Evolutionary conservation across 257 asterid genomes (phyloP).

Genomic region (Solanum pimpinellifolium): DNA sequence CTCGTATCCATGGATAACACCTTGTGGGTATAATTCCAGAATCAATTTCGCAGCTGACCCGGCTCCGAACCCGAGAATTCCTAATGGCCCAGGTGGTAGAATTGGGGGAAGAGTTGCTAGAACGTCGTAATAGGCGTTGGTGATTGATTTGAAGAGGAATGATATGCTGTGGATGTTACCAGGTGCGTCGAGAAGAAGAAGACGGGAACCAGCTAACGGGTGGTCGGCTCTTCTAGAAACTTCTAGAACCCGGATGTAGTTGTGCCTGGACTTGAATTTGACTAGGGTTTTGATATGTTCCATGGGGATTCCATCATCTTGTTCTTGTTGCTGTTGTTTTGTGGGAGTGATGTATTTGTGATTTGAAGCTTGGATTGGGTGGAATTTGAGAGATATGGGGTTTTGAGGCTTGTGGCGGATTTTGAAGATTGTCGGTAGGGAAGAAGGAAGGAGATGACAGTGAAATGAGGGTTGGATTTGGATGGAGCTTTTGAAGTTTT

Average conservation of each 20-base stretch:
- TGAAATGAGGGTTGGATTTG: background rate
- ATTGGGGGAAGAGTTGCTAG: constrained; percentile 78
- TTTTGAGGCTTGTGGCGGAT: constrained; percentile 1
- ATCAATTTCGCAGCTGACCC: constrained; percentile 62
- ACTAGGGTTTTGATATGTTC: constrained; percentile 64
- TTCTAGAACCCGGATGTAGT: constrained; percentile 72
- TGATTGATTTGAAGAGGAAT: constrained; percentile 46
- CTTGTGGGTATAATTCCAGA: constrained; percentile 46
- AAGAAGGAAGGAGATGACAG: background rate
- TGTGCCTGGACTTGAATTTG: constrained; percentile 73
- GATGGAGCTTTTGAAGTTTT: constrained; percentile 4
- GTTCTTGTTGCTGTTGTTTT: background rate
- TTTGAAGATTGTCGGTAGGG: constrained; percentile 2
- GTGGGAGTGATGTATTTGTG: constrained; percentile 7
- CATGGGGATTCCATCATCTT: constrained; percentile 52
- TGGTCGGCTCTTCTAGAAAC: constrained; percentile 82
- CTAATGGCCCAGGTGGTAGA: constrained; percentile 77
- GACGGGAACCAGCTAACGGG: constrained; percentile 72
- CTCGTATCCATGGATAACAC: constrained; percentile 67
- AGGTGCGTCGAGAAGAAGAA: constrained; percentile 79
- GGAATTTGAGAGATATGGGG: constrained; percentile 3
- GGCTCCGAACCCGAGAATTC: constrained; percentile 85
- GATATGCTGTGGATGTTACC: constrained; percentile 97
- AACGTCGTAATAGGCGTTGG: constrained; percentile 68
- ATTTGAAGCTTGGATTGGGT: constrained; percentile 5